Evolutionary conservation across 306 rosid species (phyloP).

Genomic region (Lathyrus tuberosus): DNA sequence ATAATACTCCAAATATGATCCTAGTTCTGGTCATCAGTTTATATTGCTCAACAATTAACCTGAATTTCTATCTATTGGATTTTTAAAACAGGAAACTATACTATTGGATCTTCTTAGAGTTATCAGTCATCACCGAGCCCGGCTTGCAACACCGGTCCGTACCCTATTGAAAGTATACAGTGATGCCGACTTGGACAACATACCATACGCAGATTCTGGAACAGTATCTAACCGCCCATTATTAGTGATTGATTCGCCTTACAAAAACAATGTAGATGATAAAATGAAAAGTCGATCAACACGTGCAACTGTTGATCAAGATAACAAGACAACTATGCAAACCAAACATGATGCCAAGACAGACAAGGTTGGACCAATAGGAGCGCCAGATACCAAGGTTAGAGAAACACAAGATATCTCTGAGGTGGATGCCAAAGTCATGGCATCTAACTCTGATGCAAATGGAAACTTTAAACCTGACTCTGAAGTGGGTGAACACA

Average conservation of each 20-base stretch:
- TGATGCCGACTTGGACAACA: slow-evolving; percentile 70
- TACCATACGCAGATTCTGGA: slow-evolving; percentile 77
- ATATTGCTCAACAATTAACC: slow-evolving; percentile 35
- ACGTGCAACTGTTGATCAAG: slow-evolving; percentile 64
- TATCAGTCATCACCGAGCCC: slow-evolving; percentile 88
- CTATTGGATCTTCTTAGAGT: slow-evolving; percentile 96
- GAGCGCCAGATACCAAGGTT: slow-evolving; percentile 44
- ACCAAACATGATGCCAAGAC: slow-evolving; percentile 50
- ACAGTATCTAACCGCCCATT: slow-evolving; percentile 63
- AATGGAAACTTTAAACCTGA: slow-evolving; percentile 50
- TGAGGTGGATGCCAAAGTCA: slow-evolving; percentile 51
- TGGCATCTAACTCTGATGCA: slow-evolving; percentile 40
- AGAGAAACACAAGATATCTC: slow-evolving; percentile 51
- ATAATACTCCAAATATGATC: slow-evolving; percentile 18
- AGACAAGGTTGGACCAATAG: slow-evolving; percentile 49
- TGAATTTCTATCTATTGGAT: slow-evolving; percentile 39
- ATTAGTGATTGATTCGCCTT: slow-evolving; percentile 69
- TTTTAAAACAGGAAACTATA: slow-evolving; percentile 70
- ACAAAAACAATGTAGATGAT: slow-evolving; percentile 74
- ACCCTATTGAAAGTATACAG: slow-evolving; percentile 75
- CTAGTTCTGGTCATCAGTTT: slow-evolving; percentile 16
- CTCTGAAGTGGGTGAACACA: slow-evolving; percentile 49
- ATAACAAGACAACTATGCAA: slow-evolving; percentile 51
- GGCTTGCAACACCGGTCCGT: slow-evolving; percentile 98
- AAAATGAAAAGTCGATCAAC: slow-evolving; percentile 51